A percentile compares a stretch with the other conserved stretches of the same genome.
These are phyloP conservation scores for Scutellaria baicalensis DNA, from an alignment of 257 asterid species.

Conservation along the genomic window DNA sequence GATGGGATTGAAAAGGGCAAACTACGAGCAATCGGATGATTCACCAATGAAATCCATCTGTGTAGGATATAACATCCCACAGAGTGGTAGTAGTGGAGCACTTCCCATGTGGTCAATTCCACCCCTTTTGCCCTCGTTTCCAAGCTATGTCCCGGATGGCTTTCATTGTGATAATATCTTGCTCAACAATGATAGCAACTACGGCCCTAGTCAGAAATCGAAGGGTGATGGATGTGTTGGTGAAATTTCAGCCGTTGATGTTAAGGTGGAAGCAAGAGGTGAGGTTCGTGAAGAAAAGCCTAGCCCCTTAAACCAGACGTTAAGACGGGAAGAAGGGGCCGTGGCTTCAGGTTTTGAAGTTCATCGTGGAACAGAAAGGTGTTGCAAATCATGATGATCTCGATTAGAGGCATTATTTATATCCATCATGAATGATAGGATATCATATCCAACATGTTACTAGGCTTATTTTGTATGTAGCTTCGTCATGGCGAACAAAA, in stretches of 20 bases:
- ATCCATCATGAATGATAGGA: background rate
- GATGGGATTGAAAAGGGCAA: conserved; percentile 40
- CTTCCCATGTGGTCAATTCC: conserved; percentile 53
- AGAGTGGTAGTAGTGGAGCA: conserved; percentile 28
- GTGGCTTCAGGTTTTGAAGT: conserved; percentile 24
- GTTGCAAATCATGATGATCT: conserved; percentile 30
- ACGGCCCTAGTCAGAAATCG: conserved; percentile 3
- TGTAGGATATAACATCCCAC: conserved; percentile 48
- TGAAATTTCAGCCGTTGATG: conserved; percentile 13
- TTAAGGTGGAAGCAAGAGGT: conserved; percentile 32
- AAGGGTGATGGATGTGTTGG: conserved; percentile 12
- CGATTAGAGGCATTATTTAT: background rate
- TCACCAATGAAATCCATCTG: conserved; percentile 39
- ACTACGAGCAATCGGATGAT: conserved; percentile 20
- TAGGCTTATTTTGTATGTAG: conserved; percentile 9
- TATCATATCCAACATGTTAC: background rate
- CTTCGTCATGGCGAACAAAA: conserved; percentile 10
- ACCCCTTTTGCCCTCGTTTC: conserved; percentile 36
- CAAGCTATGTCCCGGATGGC: conserved; percentile 21
- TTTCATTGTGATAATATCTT: conserved; percentile 10
- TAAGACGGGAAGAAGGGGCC: conserved; percentile 15
- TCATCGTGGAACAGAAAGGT: conserved; percentile 12
- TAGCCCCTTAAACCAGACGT: conserved; percentile 14
- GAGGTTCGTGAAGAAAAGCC: conserved; percentile 27
- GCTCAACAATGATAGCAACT: background rate